Conservation (phyloP, 179 eudicot genomes). For the Heliamphora pulchella region DNA sequence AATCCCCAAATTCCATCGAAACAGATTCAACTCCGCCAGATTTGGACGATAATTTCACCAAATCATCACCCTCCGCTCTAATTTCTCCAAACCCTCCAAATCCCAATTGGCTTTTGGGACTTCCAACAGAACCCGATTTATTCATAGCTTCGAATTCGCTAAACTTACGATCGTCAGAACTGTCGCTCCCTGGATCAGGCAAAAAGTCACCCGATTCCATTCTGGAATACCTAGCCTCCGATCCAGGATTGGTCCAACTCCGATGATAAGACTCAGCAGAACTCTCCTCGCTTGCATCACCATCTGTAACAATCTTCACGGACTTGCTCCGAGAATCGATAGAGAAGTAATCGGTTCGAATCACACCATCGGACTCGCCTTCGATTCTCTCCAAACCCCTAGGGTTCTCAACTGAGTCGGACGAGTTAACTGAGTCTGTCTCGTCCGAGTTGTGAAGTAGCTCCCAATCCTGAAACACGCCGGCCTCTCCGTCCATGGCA, state of each 20-base stretch:
- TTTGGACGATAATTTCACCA: background rate
- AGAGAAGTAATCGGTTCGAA: slow-evolving; percentile 56
- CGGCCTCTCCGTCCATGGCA: slow-evolving; percentile 14
- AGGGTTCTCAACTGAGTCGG: slow-evolving; percentile 14
- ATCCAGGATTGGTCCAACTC: slow-evolving; percentile 57
- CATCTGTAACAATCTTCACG: background rate
- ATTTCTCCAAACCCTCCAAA: slow-evolving; percentile 16
- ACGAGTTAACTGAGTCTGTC: slow-evolving; percentile 9
- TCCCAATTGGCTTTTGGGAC: slow-evolving; percentile 16
- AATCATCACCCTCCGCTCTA: slow-evolving; percentile 10
- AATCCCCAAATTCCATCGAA: background rate
- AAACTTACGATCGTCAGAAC: slow-evolving; percentile 23
- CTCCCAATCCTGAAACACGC: slow-evolving; percentile 24
- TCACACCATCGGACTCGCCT: slow-evolving; percentile 27
- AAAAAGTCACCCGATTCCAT: slow-evolving; percentile 27
- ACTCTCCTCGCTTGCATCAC: slow-evolving; percentile 20
- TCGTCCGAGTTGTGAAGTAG: slow-evolving; percentile 17
- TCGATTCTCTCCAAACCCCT: slow-evolving; percentile 14
- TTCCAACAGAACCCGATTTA: slow-evolving; percentile 19
- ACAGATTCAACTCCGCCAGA: slow-evolving; percentile 10
- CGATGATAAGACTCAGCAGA: slow-evolving; percentile 43
- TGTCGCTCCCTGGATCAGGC: slow-evolving; percentile 41
- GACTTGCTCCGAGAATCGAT: slow-evolving; percentile 26
- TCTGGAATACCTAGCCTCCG: slow-evolving; percentile 18
- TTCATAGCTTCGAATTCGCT: slow-evolving; percentile 16